A percentile compares a stretch with the other conserved stretches of the same genome.
Conservation (phyloP, 108 stramenopile genomes). For the Skeletonema grethae region DNA sequence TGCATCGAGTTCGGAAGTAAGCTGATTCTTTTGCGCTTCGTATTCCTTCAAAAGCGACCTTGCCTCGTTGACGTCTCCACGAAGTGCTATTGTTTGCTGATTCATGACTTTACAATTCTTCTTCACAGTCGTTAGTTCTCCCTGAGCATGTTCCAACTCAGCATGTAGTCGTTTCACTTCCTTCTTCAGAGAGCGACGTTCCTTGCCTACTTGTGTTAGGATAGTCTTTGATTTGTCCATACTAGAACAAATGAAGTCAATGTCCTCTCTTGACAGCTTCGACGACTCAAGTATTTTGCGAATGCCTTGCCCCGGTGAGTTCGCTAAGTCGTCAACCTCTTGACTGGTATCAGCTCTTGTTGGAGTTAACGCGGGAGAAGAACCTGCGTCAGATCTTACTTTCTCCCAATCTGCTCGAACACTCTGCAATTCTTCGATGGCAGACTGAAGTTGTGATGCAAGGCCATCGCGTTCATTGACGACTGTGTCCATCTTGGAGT, state of each 20-base stretch:
- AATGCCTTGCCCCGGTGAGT: neutral
- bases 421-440: constrained; percentile 6
- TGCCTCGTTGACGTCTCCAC: constrained; percentile 9
- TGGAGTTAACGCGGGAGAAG: neutral
- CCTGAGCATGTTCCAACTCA: constrained; percentile 13
- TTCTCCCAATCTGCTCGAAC: neutral
- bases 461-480: constrained; percentile 20
- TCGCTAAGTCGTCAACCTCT: neutral
- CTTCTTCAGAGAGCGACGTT: constrained; percentile 22
- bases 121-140: constrained; percentile 14
- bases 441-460: constrained; percentile 12
- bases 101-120: constrained; percentile 4
- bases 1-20: neutral
- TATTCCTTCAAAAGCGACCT: constrained; percentile 15
- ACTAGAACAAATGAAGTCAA: constrained; percentile 3
- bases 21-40: constrained; percentile 26
- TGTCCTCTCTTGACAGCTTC: constrained; percentile 8
- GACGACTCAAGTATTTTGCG: constrained; percentile 10
- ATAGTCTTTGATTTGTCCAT: constrained; percentile 20
- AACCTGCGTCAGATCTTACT: neutral
- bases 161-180: constrained; percentile 30
- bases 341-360: neutral
- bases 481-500: constrained; percentile 14
- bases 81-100: constrained; percentile 8
- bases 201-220: constrained; percentile 11